phyloP scores from a whole-genome alignment of 176 grass and related monocot species.

The Microstegium vimineum region DNA sequence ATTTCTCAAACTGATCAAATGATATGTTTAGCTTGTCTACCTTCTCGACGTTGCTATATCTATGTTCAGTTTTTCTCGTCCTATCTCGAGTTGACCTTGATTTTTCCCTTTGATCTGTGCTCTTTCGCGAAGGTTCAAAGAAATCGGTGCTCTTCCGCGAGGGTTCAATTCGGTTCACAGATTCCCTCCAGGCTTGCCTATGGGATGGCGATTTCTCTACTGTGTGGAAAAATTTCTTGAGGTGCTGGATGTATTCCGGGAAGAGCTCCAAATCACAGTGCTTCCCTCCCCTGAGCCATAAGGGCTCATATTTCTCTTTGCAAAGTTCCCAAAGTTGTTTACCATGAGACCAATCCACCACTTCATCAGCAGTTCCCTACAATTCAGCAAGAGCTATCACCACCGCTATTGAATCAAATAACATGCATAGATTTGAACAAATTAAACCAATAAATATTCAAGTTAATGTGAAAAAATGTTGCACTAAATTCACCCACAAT shows the following conservation, averaged over 20 bases:
- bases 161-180: conserved; percentile 50
- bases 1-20: conserved; percentile 76
- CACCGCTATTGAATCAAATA: neutral
- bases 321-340: conserved; percentile 86
- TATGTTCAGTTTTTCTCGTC: conserved; percentile 52
- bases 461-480: neutral
- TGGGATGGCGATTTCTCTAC: conserved; percentile 67
- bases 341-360: conserved; percentile 88
- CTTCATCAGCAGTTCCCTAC: conserved; percentile 87
- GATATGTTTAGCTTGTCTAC: conserved; percentile 67
- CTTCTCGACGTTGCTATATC: conserved; percentile 67
- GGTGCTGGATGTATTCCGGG: conserved; percentile 80
- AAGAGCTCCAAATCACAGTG: conserved; percentile 91
- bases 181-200: conserved; percentile 58
- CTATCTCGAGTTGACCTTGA: conserved; percentile 50
- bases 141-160: conserved; percentile 59
- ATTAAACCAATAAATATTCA: neutral
- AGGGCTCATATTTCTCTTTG: conserved; percentile 85
- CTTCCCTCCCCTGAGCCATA: conserved; percentile 86
- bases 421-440: neutral
- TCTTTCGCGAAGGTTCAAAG: conserved; percentile 58
- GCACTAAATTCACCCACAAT: neutral
- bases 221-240: conserved; percentile 66
- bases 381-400: neutral
- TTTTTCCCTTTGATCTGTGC: conserved; percentile 55